phyloP scores from a whole-genome alignment of 345 rosid species.

The Eutrema heterophyllum region DNA sequence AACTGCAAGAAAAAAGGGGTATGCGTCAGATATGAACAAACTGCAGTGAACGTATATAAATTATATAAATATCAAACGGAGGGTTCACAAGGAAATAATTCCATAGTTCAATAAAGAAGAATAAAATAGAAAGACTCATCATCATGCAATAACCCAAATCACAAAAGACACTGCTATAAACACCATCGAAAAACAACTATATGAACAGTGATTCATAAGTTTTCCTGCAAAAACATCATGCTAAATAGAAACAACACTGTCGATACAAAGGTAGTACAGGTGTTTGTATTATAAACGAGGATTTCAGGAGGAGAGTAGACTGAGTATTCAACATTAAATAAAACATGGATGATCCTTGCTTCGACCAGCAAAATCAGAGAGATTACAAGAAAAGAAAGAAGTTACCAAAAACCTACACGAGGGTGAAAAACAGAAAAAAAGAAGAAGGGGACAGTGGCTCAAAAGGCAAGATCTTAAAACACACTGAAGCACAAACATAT shows the following conservation, averaged over 20 bases:
- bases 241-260: not conserved
- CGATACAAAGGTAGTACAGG: not conserved
- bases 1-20: constrained; percentile 5
- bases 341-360: not conserved
- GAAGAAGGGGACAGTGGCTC: not conserved
- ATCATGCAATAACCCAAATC: not conserved
- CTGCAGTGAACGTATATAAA: not conserved
- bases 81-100: not conserved
- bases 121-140: not conserved
- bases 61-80: not conserved
- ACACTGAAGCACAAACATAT: not conserved
- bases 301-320: not conserved
- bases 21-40: not conserved
- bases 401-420: not conserved
- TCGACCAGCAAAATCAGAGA: no score
- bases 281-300: not conserved
- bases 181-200: not conserved
- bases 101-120: not conserved
- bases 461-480: not conserved
- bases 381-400: not conserved
- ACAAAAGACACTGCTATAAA: not conserved
- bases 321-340: not conserved
- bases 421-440: not conserved
- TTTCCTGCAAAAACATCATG: not conserved
- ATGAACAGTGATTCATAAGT: not conserved